A percentile compares a stretch with the other conserved stretches of the same genome.
These are phyloP conservation scores for Fragilaria crotonensis DNA, from an alignment of 108 stramenopile species.

Conservation along the genomic window DNA sequence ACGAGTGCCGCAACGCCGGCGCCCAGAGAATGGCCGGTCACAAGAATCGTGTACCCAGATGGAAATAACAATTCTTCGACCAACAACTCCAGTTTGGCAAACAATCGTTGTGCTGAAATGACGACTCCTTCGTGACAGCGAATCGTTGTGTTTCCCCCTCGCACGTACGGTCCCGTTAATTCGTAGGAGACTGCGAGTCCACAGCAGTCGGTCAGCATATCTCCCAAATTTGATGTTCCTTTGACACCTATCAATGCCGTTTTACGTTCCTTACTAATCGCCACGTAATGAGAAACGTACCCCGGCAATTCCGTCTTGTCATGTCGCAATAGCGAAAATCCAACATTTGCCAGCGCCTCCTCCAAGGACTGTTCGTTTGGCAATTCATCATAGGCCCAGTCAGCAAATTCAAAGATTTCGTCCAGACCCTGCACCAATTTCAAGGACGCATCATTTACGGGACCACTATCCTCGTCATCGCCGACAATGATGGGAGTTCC, in stretches of 20 bases:
- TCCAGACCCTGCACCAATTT: conserved; percentile 19
- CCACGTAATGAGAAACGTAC: conserved; percentile 31
- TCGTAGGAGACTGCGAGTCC: conserved; percentile 20
- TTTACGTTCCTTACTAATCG: conserved; percentile 24
- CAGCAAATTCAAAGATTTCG: conserved; percentile 35
- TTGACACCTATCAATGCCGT: conserved; percentile 43
- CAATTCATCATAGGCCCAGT: conserved; percentile 50
- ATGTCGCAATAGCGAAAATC: conserved; percentile 13
- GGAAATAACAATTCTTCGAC: conserved; percentile 41
- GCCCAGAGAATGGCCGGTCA: conserved; percentile 46
- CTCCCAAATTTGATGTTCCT: conserved; percentile 45
- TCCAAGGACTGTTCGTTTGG: conserved; percentile 4
- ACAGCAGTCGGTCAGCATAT: conserved; percentile 45
- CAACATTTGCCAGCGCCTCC: conserved; percentile 2
- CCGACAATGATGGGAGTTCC: too few relatives aligned
- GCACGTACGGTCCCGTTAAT: conserved; percentile 18
- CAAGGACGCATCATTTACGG: too few relatives aligned
- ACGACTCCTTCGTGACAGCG: conserved; percentile 48
- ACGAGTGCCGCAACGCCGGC: conserved; percentile 42
- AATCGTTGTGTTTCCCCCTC: conserved; percentile 20
- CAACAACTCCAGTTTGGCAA: conserved; percentile 26
- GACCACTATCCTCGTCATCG: too few relatives aligned
- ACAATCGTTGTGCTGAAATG: conserved; percentile 23
- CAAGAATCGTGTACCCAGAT: conserved; percentile 28
- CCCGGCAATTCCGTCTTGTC: conserved; percentile 28